Conservation (phyloP, 305 asterid species). For the Fraxinus sp. region DNA sequence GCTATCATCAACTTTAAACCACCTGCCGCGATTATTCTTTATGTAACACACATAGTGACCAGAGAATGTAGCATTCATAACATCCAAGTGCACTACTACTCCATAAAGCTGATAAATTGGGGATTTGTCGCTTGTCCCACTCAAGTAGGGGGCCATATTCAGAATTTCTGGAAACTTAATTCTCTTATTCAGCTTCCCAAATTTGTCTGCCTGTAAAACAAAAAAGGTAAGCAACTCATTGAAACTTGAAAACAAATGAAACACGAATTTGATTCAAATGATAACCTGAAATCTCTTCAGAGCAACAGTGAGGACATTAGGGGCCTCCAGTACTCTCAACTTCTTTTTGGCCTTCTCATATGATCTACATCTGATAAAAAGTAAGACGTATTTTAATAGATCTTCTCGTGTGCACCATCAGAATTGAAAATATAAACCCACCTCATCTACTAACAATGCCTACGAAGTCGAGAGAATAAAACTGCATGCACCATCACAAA, state of each 20-base stretch:
- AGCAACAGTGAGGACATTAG: constrained; percentile 76
- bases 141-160: constrained; percentile 71
- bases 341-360: constrained; percentile 82
- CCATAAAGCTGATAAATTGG: constrained; percentile 83
- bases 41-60: constrained; percentile 84
- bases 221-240: constrained; percentile 20
- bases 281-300: constrained; percentile 84
- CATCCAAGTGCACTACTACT: constrained; percentile 74
- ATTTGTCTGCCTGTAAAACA: constrained; percentile 58
- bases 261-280: not conserved
- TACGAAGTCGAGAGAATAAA: not conserved
- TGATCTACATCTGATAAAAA: constrained; percentile 60
- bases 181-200: constrained; percentile 73
- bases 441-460: constrained; percentile 7
- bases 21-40: constrained; percentile 60
- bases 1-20: constrained; percentile 80
- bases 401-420: not conserved
- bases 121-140: constrained; percentile 79
- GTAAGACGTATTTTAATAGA: not conserved
- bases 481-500: not conserved
- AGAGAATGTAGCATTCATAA: constrained; percentile 66
- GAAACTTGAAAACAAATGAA: not conserved
- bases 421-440: constrained; percentile 10
- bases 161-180: constrained; percentile 70
- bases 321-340: constrained; percentile 78